Evolutionary conservation across 768 basidiomycete genomes (phyloP).

Genomic region (Naganishia kalamii): DNA sequence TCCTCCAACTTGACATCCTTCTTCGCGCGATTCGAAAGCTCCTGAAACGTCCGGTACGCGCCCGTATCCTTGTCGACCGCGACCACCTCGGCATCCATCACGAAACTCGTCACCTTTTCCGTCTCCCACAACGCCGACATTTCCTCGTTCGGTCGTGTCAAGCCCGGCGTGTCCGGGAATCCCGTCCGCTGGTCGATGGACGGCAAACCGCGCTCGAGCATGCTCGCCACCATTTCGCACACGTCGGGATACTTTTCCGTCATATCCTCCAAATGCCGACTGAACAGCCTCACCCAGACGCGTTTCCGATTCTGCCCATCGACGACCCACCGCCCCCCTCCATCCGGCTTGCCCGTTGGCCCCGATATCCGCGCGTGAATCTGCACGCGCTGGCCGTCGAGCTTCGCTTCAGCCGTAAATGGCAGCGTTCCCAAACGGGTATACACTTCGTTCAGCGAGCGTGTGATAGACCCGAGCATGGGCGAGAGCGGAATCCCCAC

Average conservation of each 20-base stretch:
- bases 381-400: constrained; percentile 60
- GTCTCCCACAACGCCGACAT: constrained; percentile 31
- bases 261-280: constrained; percentile 81
- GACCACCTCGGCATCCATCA: constrained; percentile 79
- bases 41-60: constrained; percentile 71
- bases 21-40: constrained; percentile 73
- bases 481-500: constrained; percentile 82
- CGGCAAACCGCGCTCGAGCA: constrained; percentile 50
- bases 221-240: constrained; percentile 53
- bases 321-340: constrained; percentile 48
- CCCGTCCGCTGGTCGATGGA: background rate
- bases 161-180: constrained; percentile 25
- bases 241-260: constrained; percentile 89
- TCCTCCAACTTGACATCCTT: constrained; percentile 72
- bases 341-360: constrained; percentile 55
- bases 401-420: constrained; percentile 84
- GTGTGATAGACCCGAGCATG: constrained; percentile 76
- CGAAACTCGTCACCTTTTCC: constrained; percentile 32
- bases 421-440: constrained; percentile 57
- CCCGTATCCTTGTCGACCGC: constrained; percentile 65
- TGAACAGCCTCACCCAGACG: constrained; percentile 64
- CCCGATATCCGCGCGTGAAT: constrained; percentile 46
- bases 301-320: constrained; percentile 23
- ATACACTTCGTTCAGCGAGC: constrained; percentile 79
- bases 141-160: constrained; percentile 25